phyloP scores from a whole-genome alignment of 306 rosid species.

The Corylus avellana region DNA sequence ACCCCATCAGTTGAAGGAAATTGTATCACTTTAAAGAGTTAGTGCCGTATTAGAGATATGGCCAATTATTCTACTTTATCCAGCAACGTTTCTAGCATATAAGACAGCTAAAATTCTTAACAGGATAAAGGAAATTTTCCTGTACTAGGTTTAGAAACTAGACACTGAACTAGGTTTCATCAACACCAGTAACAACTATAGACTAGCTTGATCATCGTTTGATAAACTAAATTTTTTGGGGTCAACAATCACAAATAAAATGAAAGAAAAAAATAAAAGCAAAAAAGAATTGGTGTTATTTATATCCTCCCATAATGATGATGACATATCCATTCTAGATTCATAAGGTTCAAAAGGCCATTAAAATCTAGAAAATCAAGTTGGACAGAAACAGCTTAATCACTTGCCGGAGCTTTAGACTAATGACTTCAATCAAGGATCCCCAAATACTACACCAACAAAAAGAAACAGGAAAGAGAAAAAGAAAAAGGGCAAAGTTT shows the following conservation, averaged over 20 bases:
- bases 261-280: neutral
- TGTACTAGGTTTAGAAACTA: neutral
- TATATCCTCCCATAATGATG: neutral
- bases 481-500: neutral
- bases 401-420: neutral
- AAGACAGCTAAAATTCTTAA: neutral
- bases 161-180: neutral
- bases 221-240: neutral
- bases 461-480: neutral
- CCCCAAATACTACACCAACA: neutral
- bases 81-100: neutral
- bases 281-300: neutral
- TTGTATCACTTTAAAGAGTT: neutral
- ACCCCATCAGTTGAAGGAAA: neutral
- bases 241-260: neutral
- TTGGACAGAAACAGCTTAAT: constrained; percentile 1
- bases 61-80: neutral
- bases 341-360: neutral
- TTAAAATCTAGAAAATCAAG: neutral
- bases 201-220: constrained; percentile 4
- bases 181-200: neutral
- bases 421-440: neutral
- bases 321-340: neutral
- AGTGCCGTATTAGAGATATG: neutral
- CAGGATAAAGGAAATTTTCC: neutral